Evolutionary conservation across 495 filamentous ascomycete species (phyloP).

Genomic region (Viridothelium virens): DNA sequence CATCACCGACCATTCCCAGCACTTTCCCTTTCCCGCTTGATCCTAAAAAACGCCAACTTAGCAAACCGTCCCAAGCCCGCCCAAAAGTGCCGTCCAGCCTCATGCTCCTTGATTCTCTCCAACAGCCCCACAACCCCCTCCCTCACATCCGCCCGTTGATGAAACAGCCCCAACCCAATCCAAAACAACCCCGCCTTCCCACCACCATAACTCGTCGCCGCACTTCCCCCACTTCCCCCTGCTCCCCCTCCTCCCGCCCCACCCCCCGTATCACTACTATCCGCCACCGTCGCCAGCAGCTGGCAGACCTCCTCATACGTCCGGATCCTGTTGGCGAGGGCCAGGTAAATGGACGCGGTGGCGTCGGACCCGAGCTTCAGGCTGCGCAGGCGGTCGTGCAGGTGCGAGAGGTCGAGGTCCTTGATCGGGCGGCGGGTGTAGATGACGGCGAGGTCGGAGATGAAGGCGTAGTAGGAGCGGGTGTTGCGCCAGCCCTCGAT

Average conservation of each 20-base stretch:
- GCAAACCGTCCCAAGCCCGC: slow-evolving; percentile 74
- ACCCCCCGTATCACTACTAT: slow-evolving; percentile 1
- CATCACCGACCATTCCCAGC: background rate
- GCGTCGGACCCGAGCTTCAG: slow-evolving; percentile 60
- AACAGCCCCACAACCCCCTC: slow-evolving; percentile 70
- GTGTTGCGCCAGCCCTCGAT: slow-evolving; percentile 97
- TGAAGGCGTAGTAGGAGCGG: slow-evolving; percentile 87
- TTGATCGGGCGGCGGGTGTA: slow-evolving; percentile 69
- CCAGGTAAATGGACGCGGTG: slow-evolving; percentile 70
- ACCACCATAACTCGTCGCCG: slow-evolving; percentile 4
- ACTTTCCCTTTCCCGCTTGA: slow-evolving; percentile 31
- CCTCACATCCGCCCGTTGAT: slow-evolving; percentile 72
- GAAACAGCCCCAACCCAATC: slow-evolving; percentile 85
- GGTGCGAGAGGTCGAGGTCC: slow-evolving; percentile 76
- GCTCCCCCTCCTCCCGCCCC: background rate
- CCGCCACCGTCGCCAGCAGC: slow-evolving; percentile 19
- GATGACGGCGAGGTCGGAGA: slow-evolving; percentile 64
- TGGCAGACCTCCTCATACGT: slow-evolving; percentile 35
- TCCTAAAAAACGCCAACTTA: slow-evolving; percentile 55
- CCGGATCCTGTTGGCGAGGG: slow-evolving; percentile 65
- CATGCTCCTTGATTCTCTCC: slow-evolving; percentile 73
- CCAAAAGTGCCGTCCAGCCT: slow-evolving; percentile 93
- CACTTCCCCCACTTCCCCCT: slow-evolving; percentile 11
- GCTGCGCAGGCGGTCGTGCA: slow-evolving; percentile 79
- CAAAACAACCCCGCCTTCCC: slow-evolving; percentile 66